Base-by-base conservation (phyloP, 805 yeast species). In the Cyberlindnera misumaiensis region DNA sequence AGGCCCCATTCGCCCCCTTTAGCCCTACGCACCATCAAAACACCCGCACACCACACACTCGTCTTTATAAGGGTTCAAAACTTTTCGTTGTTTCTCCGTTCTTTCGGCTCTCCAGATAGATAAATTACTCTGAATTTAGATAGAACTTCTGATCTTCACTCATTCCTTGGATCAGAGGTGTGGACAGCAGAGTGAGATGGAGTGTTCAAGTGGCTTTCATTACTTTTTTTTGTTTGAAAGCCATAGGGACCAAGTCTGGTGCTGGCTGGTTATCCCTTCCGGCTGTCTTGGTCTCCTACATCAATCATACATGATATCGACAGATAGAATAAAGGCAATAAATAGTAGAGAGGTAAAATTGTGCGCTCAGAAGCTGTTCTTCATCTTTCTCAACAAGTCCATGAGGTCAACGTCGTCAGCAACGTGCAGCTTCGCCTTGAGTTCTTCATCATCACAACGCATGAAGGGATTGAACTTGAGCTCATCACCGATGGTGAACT, bases 381-480 rank as follows among this genome's bases (percentile, higher is more conserved):
- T 90, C 74, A 88, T 59, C 47, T 72, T 73, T 51, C 98, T 76
- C 51, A 90, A 65, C 45, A 64, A 71, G 30, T 68, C 73, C 95
- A 90, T 85, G 14, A 86, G 76, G 17, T 72, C 76, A 12, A 66
- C 67, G 5, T 64, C 62, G 11, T 70, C 71, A 1, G 59, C 42
- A 27, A 65, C 67, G 0, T 84, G 83, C 0, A 88, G 73, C 12
- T 77, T 75, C 32, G 64, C 53, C 47, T 75, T 65, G 10, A 93
- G 78, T 18, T 63, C 64, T 0, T 80, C 75, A 52, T 89, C 95
- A 26, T 62, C 57, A 12, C 83, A 62, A 54, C 85, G 76, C 88
- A 90, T 80, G 64, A 93, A 93, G 18, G 98, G 98, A 59, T 93
- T 93, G 64, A 77, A 83, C 34, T 66, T 58, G 44, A 77, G 66